phyloP scores from a whole-genome alignment of 768 basidiomycete species.

The Agrocybe praecox region DNA sequence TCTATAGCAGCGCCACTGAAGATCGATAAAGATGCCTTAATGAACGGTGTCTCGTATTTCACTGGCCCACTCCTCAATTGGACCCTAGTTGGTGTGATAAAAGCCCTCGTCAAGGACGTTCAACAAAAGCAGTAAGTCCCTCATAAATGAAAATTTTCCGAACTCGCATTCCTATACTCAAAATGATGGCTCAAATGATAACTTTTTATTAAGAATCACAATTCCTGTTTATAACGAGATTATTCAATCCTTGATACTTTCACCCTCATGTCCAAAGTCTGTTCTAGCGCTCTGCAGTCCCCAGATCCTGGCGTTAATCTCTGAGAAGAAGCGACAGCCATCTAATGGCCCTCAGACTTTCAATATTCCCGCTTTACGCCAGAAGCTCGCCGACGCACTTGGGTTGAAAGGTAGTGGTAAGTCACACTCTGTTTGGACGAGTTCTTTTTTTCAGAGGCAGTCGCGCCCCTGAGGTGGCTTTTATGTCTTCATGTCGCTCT shows the following conservation, averaged over 20 bases:
- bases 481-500: slow-evolving; percentile 1
- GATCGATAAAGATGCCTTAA: slow-evolving; percentile 68
- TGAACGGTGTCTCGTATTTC: slow-evolving; percentile 80
- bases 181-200: background rate
- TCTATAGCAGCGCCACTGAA: slow-evolving; percentile 39
- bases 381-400: slow-evolving; percentile 39
- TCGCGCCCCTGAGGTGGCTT: background rate
- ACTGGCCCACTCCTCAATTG: slow-evolving; percentile 72
- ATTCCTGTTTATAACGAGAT: slow-evolving; percentile 58
- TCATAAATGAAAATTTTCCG: too few species aligned
- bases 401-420: slow-evolving; percentile 38
- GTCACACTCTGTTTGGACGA: slow-evolving; percentile 1
- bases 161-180: background rate
- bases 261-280: slow-evolving; percentile 63
- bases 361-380: slow-evolving; percentile 33
- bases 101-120: slow-evolving; percentile 62
- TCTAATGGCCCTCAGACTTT: slow-evolving; percentile 13
- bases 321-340: slow-evolving; percentile 33
- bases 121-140: slow-evolving; percentile 55
- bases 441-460: background rate
- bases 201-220: slow-evolving; percentile 37
- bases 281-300: slow-evolving; percentile 68
- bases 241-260: slow-evolving; percentile 66
- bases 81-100: slow-evolving; percentile 78
- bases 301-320: slow-evolving; percentile 47